Evolutionary conservation across 2,329 filamentous ascomycete species (phyloP).

Genomic region (Talaromyces marneffei): DNA sequence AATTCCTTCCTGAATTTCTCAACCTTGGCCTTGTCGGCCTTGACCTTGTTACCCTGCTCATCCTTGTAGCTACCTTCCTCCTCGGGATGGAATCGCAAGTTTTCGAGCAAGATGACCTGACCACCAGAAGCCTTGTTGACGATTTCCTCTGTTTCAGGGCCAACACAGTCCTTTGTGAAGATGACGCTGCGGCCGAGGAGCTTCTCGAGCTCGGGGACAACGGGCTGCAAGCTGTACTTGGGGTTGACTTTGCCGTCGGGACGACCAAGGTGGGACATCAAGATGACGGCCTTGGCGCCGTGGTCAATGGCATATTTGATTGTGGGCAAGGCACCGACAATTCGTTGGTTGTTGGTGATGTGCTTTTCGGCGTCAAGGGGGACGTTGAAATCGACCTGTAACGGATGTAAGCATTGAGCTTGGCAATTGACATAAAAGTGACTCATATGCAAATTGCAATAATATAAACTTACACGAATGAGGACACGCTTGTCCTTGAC

Average conservation of each 20-base stretch:
- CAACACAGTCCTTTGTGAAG: slow-evolving; percentile 87
- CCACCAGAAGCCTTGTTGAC: slow-evolving; percentile 78
- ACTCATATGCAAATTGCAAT: slow-evolving; percentile 16
- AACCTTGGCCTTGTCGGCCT: slow-evolving; percentile 91
- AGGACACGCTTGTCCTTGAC: slow-evolving; percentile 97
- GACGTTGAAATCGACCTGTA: slow-evolving; percentile 98
- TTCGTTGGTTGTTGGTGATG: slow-evolving; percentile 97
- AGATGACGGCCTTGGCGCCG: slow-evolving; percentile 83
- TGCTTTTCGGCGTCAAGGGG: slow-evolving; percentile 89
- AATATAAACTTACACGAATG: slow-evolving; percentile 68
- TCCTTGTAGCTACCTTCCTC: slow-evolving; percentile 97
- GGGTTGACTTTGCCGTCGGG: slow-evolving; percentile 82
- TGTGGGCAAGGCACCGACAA: slow-evolving; percentile 88
- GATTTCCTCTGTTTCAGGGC: slow-evolving; percentile 79
- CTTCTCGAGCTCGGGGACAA: slow-evolving; percentile 87
- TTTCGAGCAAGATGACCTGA: slow-evolving; percentile 87
- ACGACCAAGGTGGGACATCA: slow-evolving; percentile 98
- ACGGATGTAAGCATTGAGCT: not conserved
- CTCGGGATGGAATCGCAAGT: slow-evolving; percentile 95
- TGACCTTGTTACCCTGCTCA: slow-evolving; percentile 90
- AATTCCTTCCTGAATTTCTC: slow-evolving; percentile 91
- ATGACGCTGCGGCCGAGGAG: slow-evolving; percentile 76
- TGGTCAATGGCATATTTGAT: slow-evolving; percentile 91
- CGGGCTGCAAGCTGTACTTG: slow-evolving; percentile 93
- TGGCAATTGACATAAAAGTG: not conserved